Evolutionary conservation across 345 rosid species (phyloP).

Genomic region (Litchi chinensis): DNA sequence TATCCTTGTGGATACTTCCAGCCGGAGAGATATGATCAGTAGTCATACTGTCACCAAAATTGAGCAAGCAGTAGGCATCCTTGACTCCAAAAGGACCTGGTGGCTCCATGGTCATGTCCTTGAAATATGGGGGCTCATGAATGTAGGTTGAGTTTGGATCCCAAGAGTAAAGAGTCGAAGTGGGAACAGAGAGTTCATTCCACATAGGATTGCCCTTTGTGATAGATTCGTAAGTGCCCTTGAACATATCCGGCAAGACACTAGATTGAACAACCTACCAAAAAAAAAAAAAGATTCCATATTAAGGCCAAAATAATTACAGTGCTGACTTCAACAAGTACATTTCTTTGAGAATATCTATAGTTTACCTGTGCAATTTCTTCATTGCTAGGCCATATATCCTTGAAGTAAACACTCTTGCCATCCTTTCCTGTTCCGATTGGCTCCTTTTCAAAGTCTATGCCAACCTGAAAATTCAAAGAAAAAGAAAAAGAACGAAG

Average conservation of each 20-base stretch:
- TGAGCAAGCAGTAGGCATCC: too few species aligned
- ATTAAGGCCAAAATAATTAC: not conserved
- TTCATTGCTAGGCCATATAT: slow-evolving; percentile 79
- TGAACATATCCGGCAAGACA: slow-evolving; percentile 83
- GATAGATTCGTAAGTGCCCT: slow-evolving; percentile 67
- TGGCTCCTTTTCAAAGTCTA: slow-evolving; percentile 84
- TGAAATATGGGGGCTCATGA: too few species aligned
- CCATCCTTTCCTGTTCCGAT: slow-evolving; percentile 73
- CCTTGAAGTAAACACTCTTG: slow-evolving; percentile 59
- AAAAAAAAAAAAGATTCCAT: not conserved
- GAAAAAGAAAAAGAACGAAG: too few species aligned
- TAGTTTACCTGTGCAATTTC: slow-evolving; percentile 68
- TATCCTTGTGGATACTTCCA: too few species aligned
- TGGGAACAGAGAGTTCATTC: too few species aligned
- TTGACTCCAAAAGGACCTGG: too few species aligned
- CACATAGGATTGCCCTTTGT: slow-evolving; percentile 79
- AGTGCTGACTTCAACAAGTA: not conserved
- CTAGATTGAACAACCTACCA: slow-evolving; percentile 69
- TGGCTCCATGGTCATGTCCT: too few species aligned
- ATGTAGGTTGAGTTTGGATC: too few species aligned
- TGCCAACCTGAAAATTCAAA: slow-evolving; percentile 57
- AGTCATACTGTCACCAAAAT: too few species aligned
- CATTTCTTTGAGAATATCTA: not conserved
- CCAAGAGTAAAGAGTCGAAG: too few species aligned
- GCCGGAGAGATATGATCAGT: too few species aligned